Conservation (phyloP, 345 rosid genomes). For the Arabidopsis thaliana region DNA sequence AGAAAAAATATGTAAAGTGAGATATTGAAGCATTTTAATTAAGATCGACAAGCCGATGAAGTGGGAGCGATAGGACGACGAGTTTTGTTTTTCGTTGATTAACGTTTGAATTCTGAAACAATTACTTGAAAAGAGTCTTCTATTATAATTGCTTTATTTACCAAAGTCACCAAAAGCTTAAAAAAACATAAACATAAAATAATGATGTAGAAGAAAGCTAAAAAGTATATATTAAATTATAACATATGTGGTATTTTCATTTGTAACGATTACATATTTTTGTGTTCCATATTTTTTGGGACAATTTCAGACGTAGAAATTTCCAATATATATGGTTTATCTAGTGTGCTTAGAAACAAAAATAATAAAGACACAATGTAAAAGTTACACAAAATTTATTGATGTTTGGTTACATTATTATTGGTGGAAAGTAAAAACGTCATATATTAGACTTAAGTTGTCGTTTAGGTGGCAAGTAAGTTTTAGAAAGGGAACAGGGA, state of each 20-base stretch:
- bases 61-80: neutral
- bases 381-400: neutral
- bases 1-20: neutral
- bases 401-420: constrained; percentile 11
- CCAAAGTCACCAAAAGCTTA: neutral
- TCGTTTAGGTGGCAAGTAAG: neutral
- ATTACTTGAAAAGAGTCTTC: neutral
- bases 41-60: neutral
- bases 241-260: neutral
- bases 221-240: neutral
- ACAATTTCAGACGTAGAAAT: no score
- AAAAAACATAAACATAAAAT: no score
- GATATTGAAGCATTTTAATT: neutral
- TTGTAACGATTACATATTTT: neutral
- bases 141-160: neutral
- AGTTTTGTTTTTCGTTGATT: neutral
- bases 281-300: no score
- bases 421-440: neutral
- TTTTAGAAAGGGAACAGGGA: neutral
- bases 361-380: neutral
- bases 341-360: neutral
- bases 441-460: neutral
- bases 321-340: no score
- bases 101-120: neutral
- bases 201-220: no score